Evolutionary conservation across 2,329 filamentous ascomycete species (phyloP).

Genomic region (Trichoderma gracile): DNA sequence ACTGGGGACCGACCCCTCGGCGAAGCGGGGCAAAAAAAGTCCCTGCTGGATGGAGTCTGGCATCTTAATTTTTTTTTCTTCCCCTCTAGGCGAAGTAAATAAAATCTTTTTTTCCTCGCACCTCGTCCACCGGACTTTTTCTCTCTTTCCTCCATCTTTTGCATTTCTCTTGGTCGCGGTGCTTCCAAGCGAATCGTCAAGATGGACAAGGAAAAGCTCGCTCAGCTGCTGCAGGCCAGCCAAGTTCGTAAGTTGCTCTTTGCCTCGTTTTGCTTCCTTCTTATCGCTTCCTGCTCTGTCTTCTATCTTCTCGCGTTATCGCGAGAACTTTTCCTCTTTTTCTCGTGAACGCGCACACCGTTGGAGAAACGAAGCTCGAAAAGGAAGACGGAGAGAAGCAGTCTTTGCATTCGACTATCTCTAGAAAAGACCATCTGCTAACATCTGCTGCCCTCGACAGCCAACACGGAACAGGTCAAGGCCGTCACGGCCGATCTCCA

Average conservation of each 20-base stretch:
- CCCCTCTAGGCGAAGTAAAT: slow-evolving; percentile 26
- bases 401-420: not conserved
- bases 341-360: not conserved
- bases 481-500: slow-evolving; percentile 85
- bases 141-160: slow-evolving; percentile 18
- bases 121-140: slow-evolving; percentile 10
- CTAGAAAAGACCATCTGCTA: slow-evolving; percentile 32
- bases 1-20: slow-evolving; percentile 26
- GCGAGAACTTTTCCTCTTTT: not conserved
- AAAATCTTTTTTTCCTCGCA: slow-evolving; percentile 26
- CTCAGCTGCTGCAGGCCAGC: slow-evolving; percentile 82
- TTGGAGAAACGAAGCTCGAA: not conserved
- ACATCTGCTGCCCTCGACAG: slow-evolving; percentile 49
- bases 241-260: slow-evolving; percentile 70
- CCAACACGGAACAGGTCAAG: slow-evolving; percentile 87
- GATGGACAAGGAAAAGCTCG: slow-evolving; percentile 68
- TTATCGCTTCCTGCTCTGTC: slow-evolving; percentile 14
- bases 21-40: slow-evolving; percentile 24
- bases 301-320: slow-evolving; percentile 8
- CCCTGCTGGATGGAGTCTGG: slow-evolving; percentile 25
- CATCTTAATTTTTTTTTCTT: slow-evolving; percentile 30
- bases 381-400: not conserved
- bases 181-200: slow-evolving; percentile 33
- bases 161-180: slow-evolving; percentile 29
- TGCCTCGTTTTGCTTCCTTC: slow-evolving; percentile 18